A percentile compares a stretch with the other conserved stretches of the same genome.
Conservation (phyloP, 2,329 filamentous ascomycete genomes). For the Grosmannia huntii region DNA sequence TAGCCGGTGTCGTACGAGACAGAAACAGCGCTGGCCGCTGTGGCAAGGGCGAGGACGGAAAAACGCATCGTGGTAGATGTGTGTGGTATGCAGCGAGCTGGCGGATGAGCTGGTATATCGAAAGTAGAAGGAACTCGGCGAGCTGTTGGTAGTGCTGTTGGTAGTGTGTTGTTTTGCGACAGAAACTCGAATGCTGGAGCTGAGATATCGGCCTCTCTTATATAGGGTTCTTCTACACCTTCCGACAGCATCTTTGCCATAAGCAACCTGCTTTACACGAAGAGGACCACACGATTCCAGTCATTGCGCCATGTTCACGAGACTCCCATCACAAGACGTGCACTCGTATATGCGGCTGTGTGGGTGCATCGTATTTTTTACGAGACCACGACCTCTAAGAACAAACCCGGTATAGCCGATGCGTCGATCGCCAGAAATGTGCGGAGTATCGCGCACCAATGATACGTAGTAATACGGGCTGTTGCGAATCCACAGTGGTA, state of each 20-base stretch:
- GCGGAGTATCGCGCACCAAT: not conserved
- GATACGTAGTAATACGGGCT: too few relatives aligned
- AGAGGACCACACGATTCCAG: not conserved
- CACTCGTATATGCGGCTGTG: not conserved
- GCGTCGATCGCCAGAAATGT: not conserved
- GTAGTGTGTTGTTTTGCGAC: too few relatives aligned
- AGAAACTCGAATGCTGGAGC: not conserved
- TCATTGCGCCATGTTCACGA: not conserved
- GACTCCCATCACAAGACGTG: too few relatives aligned
- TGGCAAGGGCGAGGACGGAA: not conserved
- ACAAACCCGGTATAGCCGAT: not conserved
- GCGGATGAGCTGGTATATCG: too few relatives aligned
- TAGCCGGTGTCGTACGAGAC: slow-evolving; percentile 65
- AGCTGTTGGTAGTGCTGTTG: too few relatives aligned
- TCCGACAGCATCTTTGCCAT: too few relatives aligned
- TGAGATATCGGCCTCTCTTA: not conserved
- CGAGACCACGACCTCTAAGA: not conserved
- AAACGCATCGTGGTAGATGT: not conserved
- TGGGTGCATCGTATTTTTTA: too few relatives aligned
- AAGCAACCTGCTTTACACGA: not conserved
- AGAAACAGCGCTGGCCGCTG: slow-evolving; percentile 9
- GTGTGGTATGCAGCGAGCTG: too few relatives aligned
- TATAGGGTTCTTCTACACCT: not conserved
- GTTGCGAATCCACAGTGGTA: too few relatives aligned
- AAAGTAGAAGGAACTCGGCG: too few relatives aligned